Evolutionary conservation across 257 asterid species (phyloP).

Genomic region (Jaltomata sinuosa): DNA sequence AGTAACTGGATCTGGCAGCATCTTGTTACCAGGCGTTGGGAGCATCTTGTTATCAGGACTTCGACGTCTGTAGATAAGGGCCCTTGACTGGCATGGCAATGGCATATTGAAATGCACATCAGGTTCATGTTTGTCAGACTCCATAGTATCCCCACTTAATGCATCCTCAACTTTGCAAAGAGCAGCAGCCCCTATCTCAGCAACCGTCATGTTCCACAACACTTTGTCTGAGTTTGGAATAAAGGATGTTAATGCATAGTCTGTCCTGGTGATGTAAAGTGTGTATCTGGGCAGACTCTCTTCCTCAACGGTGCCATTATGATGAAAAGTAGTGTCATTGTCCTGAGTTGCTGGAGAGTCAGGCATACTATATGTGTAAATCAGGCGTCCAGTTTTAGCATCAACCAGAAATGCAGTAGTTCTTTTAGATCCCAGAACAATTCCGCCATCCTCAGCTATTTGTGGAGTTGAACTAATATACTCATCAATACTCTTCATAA

Average conservation of each 20-base stretch:
- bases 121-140: conserved; percentile 36
- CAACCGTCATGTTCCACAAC: conserved; percentile 81
- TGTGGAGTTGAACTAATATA: conserved; percentile 89
- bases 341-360: conserved; percentile 29
- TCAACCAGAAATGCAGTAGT: conserved; percentile 68
- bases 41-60: conserved; percentile 21
- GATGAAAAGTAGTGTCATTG: conserved; percentile 18
- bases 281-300: conserved; percentile 35
- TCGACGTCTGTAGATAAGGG: conserved; percentile 59
- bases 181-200: conserved; percentile 84
- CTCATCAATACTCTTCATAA: conserved; percentile 69
- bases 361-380: conserved; percentile 36
- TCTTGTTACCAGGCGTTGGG: conserved; percentile 30
- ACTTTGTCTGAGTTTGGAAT: conserved; percentile 71
- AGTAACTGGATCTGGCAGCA: conserved; percentile 31
- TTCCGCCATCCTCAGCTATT: conserved; percentile 87
- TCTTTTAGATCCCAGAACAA: conserved; percentile 77
- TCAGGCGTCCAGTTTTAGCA: conserved; percentile 69
- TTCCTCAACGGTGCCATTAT: conserved; percentile 29
- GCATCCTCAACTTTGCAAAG: conserved; percentile 64
- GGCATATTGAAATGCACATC: conserved; percentile 66
- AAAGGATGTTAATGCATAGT: conserved; percentile 72
- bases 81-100: conserved; percentile 80
- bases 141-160: conserved; percentile 23
- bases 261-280: conserved; percentile 85